Percentiles rank a stretch among this genome's conserved stretches.
Conservation (phyloP, 2,329 filamentous ascomycete species). For the Diaporthe amygdali region DNA sequence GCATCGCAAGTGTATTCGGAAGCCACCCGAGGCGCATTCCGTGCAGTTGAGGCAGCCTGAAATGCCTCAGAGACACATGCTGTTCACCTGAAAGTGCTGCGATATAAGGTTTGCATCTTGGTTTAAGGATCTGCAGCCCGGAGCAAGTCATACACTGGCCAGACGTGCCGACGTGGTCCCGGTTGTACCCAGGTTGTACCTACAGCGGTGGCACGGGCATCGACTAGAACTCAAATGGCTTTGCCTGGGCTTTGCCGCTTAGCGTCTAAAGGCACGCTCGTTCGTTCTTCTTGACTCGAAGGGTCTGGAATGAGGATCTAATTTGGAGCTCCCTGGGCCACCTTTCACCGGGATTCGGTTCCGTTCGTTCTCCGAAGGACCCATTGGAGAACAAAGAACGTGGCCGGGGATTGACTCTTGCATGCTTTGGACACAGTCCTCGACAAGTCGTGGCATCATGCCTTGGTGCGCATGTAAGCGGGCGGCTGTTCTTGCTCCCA, state of each 20-base stretch:
- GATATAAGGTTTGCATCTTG: not conserved
- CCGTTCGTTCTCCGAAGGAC: not conserved
- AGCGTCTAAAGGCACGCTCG: not conserved
- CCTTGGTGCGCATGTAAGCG: not conserved
- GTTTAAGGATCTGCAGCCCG: slow-evolving; percentile 15
- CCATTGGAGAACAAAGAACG: not conserved
- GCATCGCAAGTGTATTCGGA: not conserved
- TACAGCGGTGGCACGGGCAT: not conserved
- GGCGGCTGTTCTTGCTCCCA: not conserved
- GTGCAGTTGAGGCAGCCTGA: not conserved
- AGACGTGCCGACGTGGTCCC: not conserved
- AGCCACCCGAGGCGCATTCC: not conserved
- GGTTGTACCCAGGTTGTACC: not conserved
- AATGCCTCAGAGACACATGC: not conserved
- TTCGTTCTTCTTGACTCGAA: not conserved
- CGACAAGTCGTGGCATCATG: not conserved
- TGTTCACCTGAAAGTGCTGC: not conserved
- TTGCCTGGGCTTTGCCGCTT: not conserved
- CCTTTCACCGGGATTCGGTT: not conserved
- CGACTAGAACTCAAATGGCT: not conserved
- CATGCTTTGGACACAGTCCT: not conserved
- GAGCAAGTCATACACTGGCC: slow-evolving; percentile 11
- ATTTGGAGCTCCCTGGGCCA: not conserved
- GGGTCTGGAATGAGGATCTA: not conserved
- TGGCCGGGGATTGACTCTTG: not conserved